phyloP scores from a whole-genome alignment of 371 early-diverging fungal genomes.

The Apophysomyces elegans region DNA sequence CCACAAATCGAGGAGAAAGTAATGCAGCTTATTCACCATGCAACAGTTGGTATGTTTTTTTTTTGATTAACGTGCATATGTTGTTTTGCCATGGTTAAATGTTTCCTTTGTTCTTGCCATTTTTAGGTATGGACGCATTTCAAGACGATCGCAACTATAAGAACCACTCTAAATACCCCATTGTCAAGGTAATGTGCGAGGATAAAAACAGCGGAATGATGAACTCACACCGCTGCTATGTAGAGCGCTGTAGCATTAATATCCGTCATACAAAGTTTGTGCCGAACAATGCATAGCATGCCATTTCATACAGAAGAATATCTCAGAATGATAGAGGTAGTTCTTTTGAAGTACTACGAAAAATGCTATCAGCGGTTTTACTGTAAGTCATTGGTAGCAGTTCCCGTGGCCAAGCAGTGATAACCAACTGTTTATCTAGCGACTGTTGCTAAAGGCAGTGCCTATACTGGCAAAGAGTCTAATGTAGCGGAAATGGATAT shows the following conservation, averaged over 20 bases:
- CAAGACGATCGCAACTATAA: conserved; percentile 57
- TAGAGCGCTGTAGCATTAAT: conserved; percentile 70
- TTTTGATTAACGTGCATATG: not conserved
- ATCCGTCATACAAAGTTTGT: conserved; percentile 69
- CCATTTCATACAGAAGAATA: conserved; percentile 82
- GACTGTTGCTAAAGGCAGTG: conserved; percentile 58
- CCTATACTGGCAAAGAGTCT: conserved; percentile 41
- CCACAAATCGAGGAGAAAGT: conserved; percentile 78
- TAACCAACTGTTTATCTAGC: conserved; percentile 28
- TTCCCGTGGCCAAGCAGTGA: not conserved
- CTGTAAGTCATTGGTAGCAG: conserved; percentile 40
- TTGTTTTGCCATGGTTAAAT: not conserved
- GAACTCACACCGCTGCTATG: not conserved
- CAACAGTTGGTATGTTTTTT: conserved; percentile 60
- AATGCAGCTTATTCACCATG: conserved; percentile 66
- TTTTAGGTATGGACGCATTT: conserved; percentile 53
- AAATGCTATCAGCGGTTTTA: conserved; percentile 75
- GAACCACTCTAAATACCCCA: conserved; percentile 52
- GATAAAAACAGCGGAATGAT: not conserved
- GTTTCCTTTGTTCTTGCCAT: not conserved
- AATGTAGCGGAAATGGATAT: conserved; percentile 43
- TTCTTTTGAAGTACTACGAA: conserved; percentile 77
- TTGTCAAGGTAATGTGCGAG: conserved; percentile 46
- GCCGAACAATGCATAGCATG: conserved; percentile 70
- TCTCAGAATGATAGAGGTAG: conserved; percentile 76